These are phyloP conservation scores for Physocladia obscura DNA, from an alignment of 192 early-diverging fungal genomes.

Conservation along the genomic window DNA sequence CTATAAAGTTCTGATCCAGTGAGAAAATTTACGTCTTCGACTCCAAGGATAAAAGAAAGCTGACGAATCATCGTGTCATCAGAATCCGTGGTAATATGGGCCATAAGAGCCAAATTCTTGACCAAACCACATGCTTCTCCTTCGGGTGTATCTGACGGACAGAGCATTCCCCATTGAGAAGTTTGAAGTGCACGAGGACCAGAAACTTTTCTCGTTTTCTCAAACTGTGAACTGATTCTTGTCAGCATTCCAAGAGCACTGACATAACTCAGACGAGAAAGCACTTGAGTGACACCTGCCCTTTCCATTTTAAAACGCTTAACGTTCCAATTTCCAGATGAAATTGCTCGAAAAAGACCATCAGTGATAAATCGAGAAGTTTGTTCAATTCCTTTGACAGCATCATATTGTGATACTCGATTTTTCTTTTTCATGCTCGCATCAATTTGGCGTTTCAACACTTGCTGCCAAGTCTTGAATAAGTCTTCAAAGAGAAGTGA, in stretches of 20 bases:
- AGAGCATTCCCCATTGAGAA: constrained; percentile 97
- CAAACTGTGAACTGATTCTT: constrained; percentile 92
- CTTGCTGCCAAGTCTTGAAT: constrained; percentile 89
- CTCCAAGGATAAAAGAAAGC: constrained; percentile 82
- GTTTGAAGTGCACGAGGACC: constrained; percentile 96
- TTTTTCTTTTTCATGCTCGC: constrained; percentile 86
- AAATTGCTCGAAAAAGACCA: constrained; percentile 89
- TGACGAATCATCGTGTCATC: constrained; percentile 77
- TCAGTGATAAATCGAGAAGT: constrained; percentile 78
- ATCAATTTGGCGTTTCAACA: constrained; percentile 88
- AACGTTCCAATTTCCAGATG: constrained; percentile 96
- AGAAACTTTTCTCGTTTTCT: constrained; percentile 96
- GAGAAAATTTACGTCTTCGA: constrained; percentile 87
- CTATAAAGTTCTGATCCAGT: constrained; percentile 86
- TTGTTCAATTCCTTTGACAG: constrained; percentile 46
- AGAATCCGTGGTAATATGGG: constrained; percentile 94
- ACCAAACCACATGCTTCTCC: constrained; percentile 97
- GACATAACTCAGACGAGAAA: constrained; percentile 90
- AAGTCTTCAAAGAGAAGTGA: constrained; percentile 95
- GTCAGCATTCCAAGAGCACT: constrained; percentile 98
- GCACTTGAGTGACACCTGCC: constrained; percentile 93
- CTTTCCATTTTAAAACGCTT: constrained; percentile 99
- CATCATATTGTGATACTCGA: constrained; percentile 85
- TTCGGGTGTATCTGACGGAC: constrained; percentile 96
- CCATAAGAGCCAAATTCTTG: constrained; percentile 97